These are phyloP conservation scores for Rhypophila decipiens DNA, from an alignment of 495 filamentous ascomycete species.

Conservation along the genomic window DNA sequence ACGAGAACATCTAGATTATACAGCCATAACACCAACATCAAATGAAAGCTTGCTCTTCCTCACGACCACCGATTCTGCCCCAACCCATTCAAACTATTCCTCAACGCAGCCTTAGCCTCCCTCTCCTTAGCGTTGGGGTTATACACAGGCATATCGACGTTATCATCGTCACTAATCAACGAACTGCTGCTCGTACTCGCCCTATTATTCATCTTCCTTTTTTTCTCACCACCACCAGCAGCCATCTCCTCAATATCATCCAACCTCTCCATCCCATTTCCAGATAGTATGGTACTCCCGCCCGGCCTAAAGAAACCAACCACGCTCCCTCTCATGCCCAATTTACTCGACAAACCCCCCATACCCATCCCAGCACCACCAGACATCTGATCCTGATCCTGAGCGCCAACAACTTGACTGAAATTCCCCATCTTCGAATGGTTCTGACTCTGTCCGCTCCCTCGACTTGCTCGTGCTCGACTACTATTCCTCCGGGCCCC, in stretches of 20 bases:
- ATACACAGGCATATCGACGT: slow-evolving; percentile 7
- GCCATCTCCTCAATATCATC: slow-evolving; percentile 19
- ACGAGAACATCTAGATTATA: too few relatives aligned
- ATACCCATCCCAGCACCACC: too few relatives aligned
- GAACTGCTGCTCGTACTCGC: too few relatives aligned
- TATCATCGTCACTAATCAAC: neutral
- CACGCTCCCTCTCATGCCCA: slow-evolving; percentile 19
- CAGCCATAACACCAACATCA: too few relatives aligned
- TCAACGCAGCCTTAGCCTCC: too few relatives aligned
- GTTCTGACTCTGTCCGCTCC: too few relatives aligned
- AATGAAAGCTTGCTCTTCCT: slow-evolving; percentile 2
- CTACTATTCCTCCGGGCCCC: too few relatives aligned
- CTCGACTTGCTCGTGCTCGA: neutral
- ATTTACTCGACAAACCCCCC: too few relatives aligned
- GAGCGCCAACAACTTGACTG: slow-evolving; percentile 15
- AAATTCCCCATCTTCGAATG: slow-evolving; percentile 25
- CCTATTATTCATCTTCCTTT: too few relatives aligned
- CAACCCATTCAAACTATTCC: slow-evolving; percentile 29
- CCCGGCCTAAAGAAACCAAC: slow-evolving; percentile 13
- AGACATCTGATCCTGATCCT: too few relatives aligned
- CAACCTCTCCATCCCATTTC: slow-evolving; percentile 17
- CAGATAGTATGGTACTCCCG: too few relatives aligned
- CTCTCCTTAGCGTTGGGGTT: slow-evolving; percentile 14
- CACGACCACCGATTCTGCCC: slow-evolving; percentile 25
- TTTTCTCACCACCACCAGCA: slow-evolving; percentile 2